Base-by-base conservation (phyloP, 805 yeast genomes). In the Torulaspora indica region DNA sequence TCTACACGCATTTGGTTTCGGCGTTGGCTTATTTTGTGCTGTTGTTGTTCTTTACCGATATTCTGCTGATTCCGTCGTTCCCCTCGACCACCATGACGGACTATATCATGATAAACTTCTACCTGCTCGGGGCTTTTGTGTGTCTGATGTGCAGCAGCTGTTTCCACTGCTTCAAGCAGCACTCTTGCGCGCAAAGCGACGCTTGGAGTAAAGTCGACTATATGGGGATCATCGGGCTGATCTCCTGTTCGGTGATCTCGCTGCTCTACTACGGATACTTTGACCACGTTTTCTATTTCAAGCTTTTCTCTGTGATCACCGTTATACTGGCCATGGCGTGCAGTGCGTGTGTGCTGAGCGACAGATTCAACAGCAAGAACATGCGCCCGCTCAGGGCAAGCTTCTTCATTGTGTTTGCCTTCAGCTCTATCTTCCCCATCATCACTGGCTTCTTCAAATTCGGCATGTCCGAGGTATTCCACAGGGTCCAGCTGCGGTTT, bases 321-420 rank as follows among this genome's bases (percentile, higher is more conserved):
- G 51, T 76, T 6, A 42, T 60, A 0, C 66, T 87, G 5, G 96
- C 93, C 0, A 38, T 69, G 0, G 56, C 74, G 2, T 87, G 95
- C 54, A 72, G 84, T 1, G 61, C 74, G 1, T 70, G 85, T 46
- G 85, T 91, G 2, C 64, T 86, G 48, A 72, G 78, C 51, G 81
- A 82, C 4, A 73, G 71, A 50, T 89, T 90, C 58, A 71, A 85
- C 29, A 67, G 81, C 5, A 75, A 81, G 2, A 71, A 69, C 22
- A 87, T 83, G 76, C 74, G 95, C 25, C 81, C 88, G 0, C 72
- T 77, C 41, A 69, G 97, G 38, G 91, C 96, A 0, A 54, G 73
- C 2, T 82, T 89, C 78, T 89, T 88, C 63, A 77, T 88, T 12
- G 47, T 74, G 3, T 89, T 89, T 64, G 96, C 95, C 0, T 69